Conservation (phyloP, 2,329 filamentous ascomycete species). For the Paecilomyces sp. region DNA sequence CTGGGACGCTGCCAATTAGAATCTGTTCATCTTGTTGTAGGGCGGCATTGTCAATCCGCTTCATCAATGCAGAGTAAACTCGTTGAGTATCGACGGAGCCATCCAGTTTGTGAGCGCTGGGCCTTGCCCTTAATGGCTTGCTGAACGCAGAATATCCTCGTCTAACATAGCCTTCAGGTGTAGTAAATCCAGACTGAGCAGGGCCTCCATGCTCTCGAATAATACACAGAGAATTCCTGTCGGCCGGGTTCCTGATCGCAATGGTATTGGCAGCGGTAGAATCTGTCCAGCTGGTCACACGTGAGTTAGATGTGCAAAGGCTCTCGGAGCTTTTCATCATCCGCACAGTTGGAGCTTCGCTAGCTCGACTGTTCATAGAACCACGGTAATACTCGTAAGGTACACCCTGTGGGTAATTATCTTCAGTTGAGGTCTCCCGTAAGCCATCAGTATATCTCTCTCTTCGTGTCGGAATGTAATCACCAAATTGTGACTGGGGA, state of each 20-base stretch:
- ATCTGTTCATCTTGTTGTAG: constrained; percentile 15
- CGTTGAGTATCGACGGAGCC: constrained; percentile 29
- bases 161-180: constrained; percentile 12
- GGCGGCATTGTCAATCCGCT: constrained; percentile 24
- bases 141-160: constrained; percentile 21
- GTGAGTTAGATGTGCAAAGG: constrained; percentile 29
- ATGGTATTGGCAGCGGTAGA: constrained; percentile 38
- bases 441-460: neutral
- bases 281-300: constrained; percentile 44
- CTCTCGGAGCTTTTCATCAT: constrained; percentile 25
- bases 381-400: neutral
- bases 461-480: constrained; percentile 10
- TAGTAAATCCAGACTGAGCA: constrained; percentile 18
- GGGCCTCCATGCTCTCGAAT: constrained; percentile 35
- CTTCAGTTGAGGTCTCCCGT: neutral
- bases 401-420: neutral
- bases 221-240: constrained; percentile 33
- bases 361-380: neutral
- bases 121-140: constrained; percentile 13
- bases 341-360: constrained; percentile 12
- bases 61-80: constrained; percentile 38
- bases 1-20: constrained; percentile 21
- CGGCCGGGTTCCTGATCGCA: constrained; percentile 21
- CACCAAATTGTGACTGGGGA: constrained; percentile 13
- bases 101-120: constrained; percentile 11